These are phyloP conservation scores for Mucor piriformis DNA, from an alignment of 371 early-diverging fungal species.

Conservation along the genomic window DNA sequence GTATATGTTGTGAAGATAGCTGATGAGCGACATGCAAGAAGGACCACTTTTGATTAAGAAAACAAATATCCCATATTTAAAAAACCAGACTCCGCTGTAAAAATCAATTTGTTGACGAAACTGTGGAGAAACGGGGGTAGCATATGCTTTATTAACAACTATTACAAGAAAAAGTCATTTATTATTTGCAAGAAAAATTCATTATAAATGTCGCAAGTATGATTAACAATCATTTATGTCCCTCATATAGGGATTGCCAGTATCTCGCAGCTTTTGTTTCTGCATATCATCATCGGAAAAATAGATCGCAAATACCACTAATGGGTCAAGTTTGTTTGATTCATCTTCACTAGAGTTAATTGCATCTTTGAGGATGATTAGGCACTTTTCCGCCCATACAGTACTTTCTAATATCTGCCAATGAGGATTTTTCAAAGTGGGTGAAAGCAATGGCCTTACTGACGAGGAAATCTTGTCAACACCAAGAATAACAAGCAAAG, in stretches of 20 bases:
- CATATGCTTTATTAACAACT: too few species aligned
- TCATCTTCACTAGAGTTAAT: constrained; percentile 18
- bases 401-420: constrained; percentile 1
- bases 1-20: too few species aligned
- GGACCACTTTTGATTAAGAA: too few species aligned
- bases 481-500: constrained; percentile 18
- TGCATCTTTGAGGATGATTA: constrained; percentile 13
- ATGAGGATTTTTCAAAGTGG: constrained; percentile 5
- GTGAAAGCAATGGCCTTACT: constrained; percentile 9
- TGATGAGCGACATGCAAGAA: too few species aligned
- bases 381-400: constrained; percentile 14
- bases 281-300: constrained; percentile 15
- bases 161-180: too few species aligned
- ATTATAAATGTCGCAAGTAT: constrained; percentile 23
- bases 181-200: background rate
- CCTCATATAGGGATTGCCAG: constrained; percentile 15
- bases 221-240: constrained; percentile 7
- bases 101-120: too few species aligned
- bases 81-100: too few species aligned
- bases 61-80: too few species aligned
- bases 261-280: constrained; percentile 22
- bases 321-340: constrained; percentile 6
- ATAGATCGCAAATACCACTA: constrained; percentile 14
- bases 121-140: too few species aligned
- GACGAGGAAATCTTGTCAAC: constrained; percentile 10